phyloP scores from a whole-genome alignment of 768 basidiomycete genomes.

The Pholiota conissans region DNA sequence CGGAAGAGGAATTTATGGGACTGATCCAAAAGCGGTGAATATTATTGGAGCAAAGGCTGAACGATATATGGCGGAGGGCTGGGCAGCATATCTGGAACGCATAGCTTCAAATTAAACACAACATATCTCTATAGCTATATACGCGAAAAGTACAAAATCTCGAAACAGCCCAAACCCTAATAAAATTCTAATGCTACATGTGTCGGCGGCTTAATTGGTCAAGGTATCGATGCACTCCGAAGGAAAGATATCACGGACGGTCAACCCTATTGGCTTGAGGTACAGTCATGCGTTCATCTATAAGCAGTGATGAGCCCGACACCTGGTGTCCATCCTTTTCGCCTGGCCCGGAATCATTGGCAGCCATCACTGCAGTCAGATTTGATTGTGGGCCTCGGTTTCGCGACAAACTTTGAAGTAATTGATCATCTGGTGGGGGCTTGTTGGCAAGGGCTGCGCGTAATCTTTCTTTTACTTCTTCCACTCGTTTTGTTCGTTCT shows the following conservation, averaged over 20 bases:
- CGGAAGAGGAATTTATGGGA: constrained; percentile 90
- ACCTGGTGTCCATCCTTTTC: constrained; percentile 11
- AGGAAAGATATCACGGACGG: neutral
- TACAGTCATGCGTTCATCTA: constrained; percentile 43
- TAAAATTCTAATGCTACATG: neutral
- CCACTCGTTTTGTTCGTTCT: constrained; percentile 64
- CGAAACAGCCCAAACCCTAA: neutral
- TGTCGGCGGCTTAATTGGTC: neutral
- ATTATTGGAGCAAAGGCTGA: constrained; percentile 68
- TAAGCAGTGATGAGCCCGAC: constrained; percentile 23
- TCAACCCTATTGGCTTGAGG: constrained; percentile 25
- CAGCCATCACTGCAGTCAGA: constrained; percentile 23
- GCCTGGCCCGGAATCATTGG: neutral
- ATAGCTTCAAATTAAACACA: constrained; percentile 22
- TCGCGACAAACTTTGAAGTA: constrained; percentile 34
- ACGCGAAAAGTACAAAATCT: neutral
- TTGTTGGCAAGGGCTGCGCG: constrained; percentile 41
- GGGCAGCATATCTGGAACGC: constrained; percentile 84
- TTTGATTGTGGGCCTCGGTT: constrained; percentile 49
- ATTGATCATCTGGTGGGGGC: constrained; percentile 17
- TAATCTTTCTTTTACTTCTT: constrained; percentile 62
- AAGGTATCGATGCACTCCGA: neutral
- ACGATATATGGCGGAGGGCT: constrained; percentile 82
- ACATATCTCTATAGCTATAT: constrained; percentile 8
- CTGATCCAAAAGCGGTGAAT: constrained; percentile 42